Percentiles rank a stretch among this genome's conserved stretches.
Conservation (phyloP, 1,139 yeast genomes). For the Waltiozyma sp. region DNA sequence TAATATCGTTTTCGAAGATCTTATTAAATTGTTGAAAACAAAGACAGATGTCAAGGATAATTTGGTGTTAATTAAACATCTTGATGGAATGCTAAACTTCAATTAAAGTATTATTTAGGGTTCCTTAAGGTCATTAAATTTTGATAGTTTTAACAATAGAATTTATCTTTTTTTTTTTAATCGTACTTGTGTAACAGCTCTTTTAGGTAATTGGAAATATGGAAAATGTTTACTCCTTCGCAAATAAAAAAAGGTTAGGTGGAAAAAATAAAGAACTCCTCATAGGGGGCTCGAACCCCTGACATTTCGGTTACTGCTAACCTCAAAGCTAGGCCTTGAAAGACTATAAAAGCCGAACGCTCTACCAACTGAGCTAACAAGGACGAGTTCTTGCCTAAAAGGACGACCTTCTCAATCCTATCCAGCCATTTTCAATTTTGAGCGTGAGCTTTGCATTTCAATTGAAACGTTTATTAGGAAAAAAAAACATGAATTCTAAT, state of each 20-base stretch:
- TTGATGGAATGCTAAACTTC: neutral
- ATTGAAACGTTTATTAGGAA: too few relatives aligned
- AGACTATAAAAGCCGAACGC: neutral
- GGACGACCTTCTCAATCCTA: neutral
- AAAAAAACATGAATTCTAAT: too few relatives aligned
- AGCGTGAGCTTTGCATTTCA: too few relatives aligned
- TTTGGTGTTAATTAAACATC: neutral
- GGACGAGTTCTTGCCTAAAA: neutral
- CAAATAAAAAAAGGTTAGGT: too few relatives aligned
- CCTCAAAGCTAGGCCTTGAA: neutral
- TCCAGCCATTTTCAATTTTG: too few relatives aligned
- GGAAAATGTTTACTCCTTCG: too few relatives aligned
- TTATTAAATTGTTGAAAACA: neutral
- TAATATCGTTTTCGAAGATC: neutral
- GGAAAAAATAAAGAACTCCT: constrained; percentile 10
- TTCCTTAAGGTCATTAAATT: too few relatives aligned
- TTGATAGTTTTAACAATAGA: too few relatives aligned
- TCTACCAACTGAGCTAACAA: neutral
- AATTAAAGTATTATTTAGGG: too few relatives aligned
- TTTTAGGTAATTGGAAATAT: too few relatives aligned
- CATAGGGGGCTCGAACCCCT: constrained; percentile 17
- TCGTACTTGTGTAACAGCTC: too few relatives aligned
- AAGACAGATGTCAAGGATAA: neutral
- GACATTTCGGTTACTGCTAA: neutral
- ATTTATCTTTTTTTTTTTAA: too few relatives aligned